phyloP scores from a whole-genome alignment of 2,329 filamentous ascomycete species.

The Didymella arachidicola region DNA sequence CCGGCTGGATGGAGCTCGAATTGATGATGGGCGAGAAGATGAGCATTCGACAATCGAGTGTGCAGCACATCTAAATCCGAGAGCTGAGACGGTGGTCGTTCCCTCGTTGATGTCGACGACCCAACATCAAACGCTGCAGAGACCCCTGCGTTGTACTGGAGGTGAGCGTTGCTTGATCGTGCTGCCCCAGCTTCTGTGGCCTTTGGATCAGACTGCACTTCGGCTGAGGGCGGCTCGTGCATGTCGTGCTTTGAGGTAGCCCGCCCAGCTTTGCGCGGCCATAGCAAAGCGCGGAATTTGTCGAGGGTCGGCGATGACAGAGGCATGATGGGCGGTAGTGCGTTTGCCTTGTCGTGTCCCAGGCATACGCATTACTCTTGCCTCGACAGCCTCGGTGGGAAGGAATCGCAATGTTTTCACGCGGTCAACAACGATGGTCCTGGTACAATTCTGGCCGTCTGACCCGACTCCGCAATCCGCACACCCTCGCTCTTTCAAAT shows the following conservation, averaged over 20 bases:
- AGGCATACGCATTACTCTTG: background rate
- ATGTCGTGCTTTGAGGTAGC: conserved; percentile 2
- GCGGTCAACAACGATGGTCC: background rate
- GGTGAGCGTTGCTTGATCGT: background rate
- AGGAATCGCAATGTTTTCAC: background rate
- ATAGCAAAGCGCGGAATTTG: conserved; percentile 12
- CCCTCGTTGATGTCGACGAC: background rate
- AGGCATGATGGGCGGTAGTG: conserved; percentile 6
- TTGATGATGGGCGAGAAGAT: conserved; percentile 19
- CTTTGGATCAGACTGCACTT: background rate
- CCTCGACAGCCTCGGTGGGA: background rate
- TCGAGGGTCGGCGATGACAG: conserved; percentile 9
- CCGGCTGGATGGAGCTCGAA: conserved; percentile 19
- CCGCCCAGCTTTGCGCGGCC: conserved; percentile 9
- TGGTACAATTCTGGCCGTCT: background rate
- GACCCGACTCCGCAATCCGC: background rate
- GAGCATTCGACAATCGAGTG: conserved; percentile 18
- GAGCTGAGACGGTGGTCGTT: conserved; percentile 1
- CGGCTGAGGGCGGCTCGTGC: conserved; percentile 1
- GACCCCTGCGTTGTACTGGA: background rate
- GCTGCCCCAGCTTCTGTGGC: background rate
- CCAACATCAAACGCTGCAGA: background rate
- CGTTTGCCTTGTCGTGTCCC: background rate
- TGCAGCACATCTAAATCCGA: conserved; percentile 17
- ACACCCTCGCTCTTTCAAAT: background rate